These are phyloP conservation scores for Pichia heedii DNA, from an alignment of 805 yeast species.

Conservation along the genomic window DNA sequence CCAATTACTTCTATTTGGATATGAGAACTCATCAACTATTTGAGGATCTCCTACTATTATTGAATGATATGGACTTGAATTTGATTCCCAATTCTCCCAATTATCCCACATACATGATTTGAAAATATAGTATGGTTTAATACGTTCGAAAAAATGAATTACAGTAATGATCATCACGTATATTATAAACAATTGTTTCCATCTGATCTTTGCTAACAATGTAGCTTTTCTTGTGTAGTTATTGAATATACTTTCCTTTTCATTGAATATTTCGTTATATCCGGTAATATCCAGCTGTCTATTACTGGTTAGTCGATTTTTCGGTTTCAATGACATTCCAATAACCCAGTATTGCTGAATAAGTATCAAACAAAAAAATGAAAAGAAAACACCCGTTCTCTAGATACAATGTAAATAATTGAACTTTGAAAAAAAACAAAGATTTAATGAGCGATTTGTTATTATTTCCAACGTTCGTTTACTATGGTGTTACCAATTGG, in stretches of 20 bases:
- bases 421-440: too few species aligned
- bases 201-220: constrained; percentile 3
- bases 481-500: too few species aligned
- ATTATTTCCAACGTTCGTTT: too few species aligned
- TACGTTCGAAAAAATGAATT: constrained; percentile 47
- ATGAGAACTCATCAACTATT: constrained; percentile 79
- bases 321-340: not conserved
- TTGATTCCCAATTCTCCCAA: constrained; percentile 53
- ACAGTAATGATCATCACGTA: constrained; percentile 34
- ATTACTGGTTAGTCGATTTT: constrained; percentile 1
- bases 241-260: too few species aligned
- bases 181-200: constrained; percentile 19
- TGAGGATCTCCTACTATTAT: constrained; percentile 86
- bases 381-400: too few species aligned
- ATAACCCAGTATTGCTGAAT: too few species aligned
- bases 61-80: constrained; percentile 19
- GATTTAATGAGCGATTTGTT: too few species aligned
- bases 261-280: not conserved
- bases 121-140: constrained; percentile 37
- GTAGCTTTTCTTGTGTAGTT: not conserved
- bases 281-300: constrained; percentile 1
- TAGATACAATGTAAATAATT: too few species aligned
- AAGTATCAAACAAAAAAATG: too few species aligned
- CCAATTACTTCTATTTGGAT: constrained; percentile 53
- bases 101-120: constrained; percentile 48